Base-by-base conservation (phyloP, 257 asterid species). In the Paraleonurus japonicus region DNA sequence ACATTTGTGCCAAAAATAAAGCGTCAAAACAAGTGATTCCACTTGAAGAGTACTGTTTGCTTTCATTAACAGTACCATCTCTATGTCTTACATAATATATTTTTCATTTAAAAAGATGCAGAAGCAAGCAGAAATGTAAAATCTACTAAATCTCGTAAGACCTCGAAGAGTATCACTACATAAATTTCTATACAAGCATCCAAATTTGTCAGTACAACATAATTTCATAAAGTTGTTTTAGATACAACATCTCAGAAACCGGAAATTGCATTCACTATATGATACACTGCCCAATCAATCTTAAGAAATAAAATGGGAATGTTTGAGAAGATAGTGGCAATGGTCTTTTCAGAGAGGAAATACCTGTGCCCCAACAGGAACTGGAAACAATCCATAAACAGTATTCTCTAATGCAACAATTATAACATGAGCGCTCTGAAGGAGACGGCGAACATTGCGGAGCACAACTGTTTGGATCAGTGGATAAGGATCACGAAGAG, bases 301-400 rank as follows among this genome's bases (percentile, higher is more conserved):
- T 43, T 72, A 35, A 50, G 43, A 63, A 22, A 37, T 39, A 70
- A 37, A 67, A 53, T 45, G 48, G 35, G 12, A 54, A 35, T 15
- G 17, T 33, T 19, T 64, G 60, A 47, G 26, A 37, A 73, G 39
- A 65, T 54, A 54, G 63, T 45, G 26, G 60, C 47, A n/a, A 59
- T 12, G 22, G 64, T n/a, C n/a, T 67, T 26, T 65, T 75, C 67
- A 59, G 54, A 66, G 47, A 79, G 57, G 35, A 67, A 24, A 55
- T 85, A 95, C 99, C 99, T 95, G 99, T 57, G 97, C 99, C 73
- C 99, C 99, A 61, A 95, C 82, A 58, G 99, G 97, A 76, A 95
- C 98, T 54, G 99, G 92, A 88, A 95, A 92, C 82, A 92, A 76
- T 70, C 97, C 98, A 80, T 82, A 86, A 80, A 95, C 84, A 79